These are phyloP conservation scores for Kwoniella europaea DNA, from an alignment of 768 basidiomycete genomes.

Conservation along the genomic window DNA sequence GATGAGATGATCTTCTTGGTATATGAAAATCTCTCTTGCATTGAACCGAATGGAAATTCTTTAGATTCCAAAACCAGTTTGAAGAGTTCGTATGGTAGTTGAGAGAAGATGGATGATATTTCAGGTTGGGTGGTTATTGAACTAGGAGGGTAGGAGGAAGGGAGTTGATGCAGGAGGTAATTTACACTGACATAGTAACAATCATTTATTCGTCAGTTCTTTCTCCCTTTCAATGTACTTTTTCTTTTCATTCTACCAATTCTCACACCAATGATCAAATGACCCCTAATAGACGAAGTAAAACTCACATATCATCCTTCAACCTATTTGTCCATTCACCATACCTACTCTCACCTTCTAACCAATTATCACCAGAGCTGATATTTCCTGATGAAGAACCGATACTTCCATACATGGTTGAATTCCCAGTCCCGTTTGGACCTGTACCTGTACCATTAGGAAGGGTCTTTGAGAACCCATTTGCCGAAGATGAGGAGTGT, in stretches of 20 bases:
- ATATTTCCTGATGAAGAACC: neutral
- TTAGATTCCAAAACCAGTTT: conserved; percentile 49
- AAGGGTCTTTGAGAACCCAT: neutral
- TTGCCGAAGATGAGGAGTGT: neutral
- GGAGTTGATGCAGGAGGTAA: conserved; percentile 29
- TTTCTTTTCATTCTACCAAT: neutral
- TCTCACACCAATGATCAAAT: neutral
- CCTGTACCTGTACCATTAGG: neutral
- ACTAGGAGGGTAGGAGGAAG: conserved; percentile 12
- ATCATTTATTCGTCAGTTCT: neutral
- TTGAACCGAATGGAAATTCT: conserved; percentile 63
- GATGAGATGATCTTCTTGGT: conserved; percentile 86
- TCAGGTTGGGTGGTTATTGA: conserved; percentile 24
- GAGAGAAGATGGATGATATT: conserved; percentile 63
- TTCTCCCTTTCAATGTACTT: no score
- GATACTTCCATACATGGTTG: neutral
- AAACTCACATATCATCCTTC: conserved; percentile 49
- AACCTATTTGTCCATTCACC: conserved; percentile 44
- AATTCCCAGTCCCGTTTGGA: conserved; percentile 5
- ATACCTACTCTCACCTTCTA: conserved; percentile 18
- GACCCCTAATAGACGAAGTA: neutral
- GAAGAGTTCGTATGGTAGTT: conserved; percentile 75
- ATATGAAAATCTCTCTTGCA: conserved; percentile 87
- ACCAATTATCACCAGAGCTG: neutral
- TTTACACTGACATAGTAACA: conserved; percentile 23